Base-by-base conservation (phyloP, 768 basidiomycete genomes). In the Rickenella mellea region DNA sequence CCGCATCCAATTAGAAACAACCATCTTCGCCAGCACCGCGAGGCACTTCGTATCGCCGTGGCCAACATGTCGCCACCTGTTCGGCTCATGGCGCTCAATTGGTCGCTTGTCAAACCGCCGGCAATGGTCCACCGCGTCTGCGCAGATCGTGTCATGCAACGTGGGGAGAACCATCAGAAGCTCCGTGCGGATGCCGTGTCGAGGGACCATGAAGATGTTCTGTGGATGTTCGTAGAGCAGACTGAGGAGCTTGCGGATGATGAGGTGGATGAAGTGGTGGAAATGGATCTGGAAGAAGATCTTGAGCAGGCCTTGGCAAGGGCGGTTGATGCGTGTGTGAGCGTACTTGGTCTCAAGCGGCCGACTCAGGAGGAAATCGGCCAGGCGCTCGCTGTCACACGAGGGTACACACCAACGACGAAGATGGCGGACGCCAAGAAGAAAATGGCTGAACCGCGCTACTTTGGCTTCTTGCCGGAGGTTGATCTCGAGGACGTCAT, bases 161-260 rank as follows among this genome's bases (percentile, higher is more conserved):
- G 96, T 4, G 96, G 94, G 0, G 73, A 77, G 4, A 86, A 83
- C 48, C 96, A 99, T 64, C 85, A 97, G 57, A 74, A 76, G 0
- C 74, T 99, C 1, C 76, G 71, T 27, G 78, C 81, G 0, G 77
- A 81, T 48, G 57, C 54, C 8, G 42, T 56, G 12, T 56, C 61
- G 14, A 73, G 70, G 42, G 52, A 60, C 21, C 87, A 98, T 60
- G 92, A 96, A 59, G 68, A 74, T 5, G 74, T 93, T 15, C 59
- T 98, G n/a, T 80, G 80, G 78, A 69, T 67, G 61, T 98, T 99
- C 64, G 62, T 98, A 41, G 65, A 62, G 20, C 48, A 62, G n/a
- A 58, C 66, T 0, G 76, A 92, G 48, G 70, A 75, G 48, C 78
- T 97, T 6, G 59, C 69, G 1, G 63, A 66, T 2, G 51, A 52